Conservation (phyloP, 2,329 filamentous ascomycete genomes). For the Massarina eburnea region DNA sequence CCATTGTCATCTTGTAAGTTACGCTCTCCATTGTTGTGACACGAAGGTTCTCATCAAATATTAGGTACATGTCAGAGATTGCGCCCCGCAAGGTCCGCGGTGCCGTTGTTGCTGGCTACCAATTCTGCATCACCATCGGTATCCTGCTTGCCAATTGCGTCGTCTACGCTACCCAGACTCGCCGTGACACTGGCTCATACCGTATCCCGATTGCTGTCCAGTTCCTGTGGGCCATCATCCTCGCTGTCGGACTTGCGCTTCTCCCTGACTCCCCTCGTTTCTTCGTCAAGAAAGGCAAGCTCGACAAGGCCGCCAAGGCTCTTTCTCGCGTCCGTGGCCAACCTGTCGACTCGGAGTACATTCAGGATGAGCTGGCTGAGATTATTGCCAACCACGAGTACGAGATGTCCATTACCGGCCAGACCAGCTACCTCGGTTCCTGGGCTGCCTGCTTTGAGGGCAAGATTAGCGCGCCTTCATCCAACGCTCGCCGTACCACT, state of each 20-base stretch:
- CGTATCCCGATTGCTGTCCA: conserved; percentile 82
- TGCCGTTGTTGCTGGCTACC: conserved; percentile 76
- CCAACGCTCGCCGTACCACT: conserved; percentile 52
- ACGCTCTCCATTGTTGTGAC: too few relatives aligned
- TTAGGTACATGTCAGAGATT: conserved; percentile 81
- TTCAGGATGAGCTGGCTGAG: conserved; percentile 79
- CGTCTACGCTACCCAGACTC: conserved; percentile 70
- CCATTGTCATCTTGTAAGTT: conserved; percentile 56
- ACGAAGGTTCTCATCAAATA: conserved; percentile 11
- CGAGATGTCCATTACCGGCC: conserved; percentile 62
- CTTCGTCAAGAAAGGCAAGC: conserved; percentile 75
- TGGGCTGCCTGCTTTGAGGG: conserved; percentile 69
- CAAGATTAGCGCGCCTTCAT: conserved; percentile 52
- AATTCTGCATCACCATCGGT: conserved; percentile 82
- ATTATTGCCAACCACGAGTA: conserved; percentile 93
- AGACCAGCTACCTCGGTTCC: conserved; percentile 46
- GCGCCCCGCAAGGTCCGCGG: conserved; percentile 70
- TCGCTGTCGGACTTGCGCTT: conserved; percentile 69
- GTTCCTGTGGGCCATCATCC: conserved; percentile 78
- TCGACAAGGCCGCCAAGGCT: conserved; percentile 65
- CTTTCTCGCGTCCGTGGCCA: conserved; percentile 75
- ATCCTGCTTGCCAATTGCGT: conserved; percentile 75
- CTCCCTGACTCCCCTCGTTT: conserved; percentile 87
- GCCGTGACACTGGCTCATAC: conserved; percentile 65
- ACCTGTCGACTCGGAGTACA: conserved; percentile 71